These are phyloP conservation scores for Eucalyptus decipiens DNA, from an alignment of 345 rosid genomes.

Conservation along the genomic window DNA sequence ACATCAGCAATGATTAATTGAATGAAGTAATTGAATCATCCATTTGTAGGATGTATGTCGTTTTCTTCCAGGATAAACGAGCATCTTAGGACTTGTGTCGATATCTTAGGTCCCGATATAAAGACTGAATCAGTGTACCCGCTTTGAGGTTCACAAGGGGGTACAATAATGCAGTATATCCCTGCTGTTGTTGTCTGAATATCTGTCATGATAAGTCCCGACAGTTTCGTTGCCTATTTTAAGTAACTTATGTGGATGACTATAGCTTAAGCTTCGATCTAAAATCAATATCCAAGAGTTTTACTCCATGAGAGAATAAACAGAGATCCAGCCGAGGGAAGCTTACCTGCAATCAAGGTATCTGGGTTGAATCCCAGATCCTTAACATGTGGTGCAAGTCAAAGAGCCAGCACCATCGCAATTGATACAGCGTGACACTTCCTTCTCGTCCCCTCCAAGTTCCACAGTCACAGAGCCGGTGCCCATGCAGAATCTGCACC, in stretches of 20 bases:
- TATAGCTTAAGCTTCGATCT: neutral
- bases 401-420: slow-evolving; percentile 78
- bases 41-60: neutral
- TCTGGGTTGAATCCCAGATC: slow-evolving; percentile 90
- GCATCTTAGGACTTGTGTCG: neutral
- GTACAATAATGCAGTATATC: neutral
- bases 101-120: neutral
- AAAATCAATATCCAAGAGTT: neutral
- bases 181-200: neutral
- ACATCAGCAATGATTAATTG: neutral
- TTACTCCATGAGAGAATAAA: neutral
- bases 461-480: slow-evolving; percentile 53
- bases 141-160: neutral
- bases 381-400: slow-evolving; percentile 95
- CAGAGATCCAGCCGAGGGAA: neutral
- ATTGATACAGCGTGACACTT: slow-evolving; percentile 67
- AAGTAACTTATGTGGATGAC: neutral
- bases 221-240: neutral
- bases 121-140: neutral
- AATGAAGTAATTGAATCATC: no score
- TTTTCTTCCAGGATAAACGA: neutral
- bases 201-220: neutral
- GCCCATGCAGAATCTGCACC: slow-evolving; percentile 82
- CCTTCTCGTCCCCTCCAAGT: slow-evolving; percentile 76
- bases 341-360: slow-evolving; percentile 92